Percentiles rank a stretch among this genome's conserved stretches.
Evolutionary conservation across 306 rosid species (phyloP).

Genomic region (Nissolia schottii): DNA sequence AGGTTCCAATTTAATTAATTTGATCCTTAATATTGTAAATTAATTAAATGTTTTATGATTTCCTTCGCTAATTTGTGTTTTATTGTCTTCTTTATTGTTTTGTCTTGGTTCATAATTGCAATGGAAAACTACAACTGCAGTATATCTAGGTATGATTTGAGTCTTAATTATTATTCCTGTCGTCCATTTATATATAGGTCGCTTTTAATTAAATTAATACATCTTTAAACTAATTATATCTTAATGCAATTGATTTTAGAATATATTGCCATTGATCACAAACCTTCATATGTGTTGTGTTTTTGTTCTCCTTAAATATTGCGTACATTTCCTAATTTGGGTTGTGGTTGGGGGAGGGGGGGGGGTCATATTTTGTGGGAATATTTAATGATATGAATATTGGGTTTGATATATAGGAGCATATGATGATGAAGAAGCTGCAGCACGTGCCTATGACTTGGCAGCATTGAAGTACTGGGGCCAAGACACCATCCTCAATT

Average conservation of each 20-base stretch:
- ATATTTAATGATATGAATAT: not conserved
- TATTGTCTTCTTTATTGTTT: not conserved
- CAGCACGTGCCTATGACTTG: slow-evolving; percentile 98
- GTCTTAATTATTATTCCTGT: not conserved
- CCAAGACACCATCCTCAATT: slow-evolving; percentile 74
- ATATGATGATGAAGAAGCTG: slow-evolving; percentile 87
- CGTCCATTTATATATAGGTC: not conserved
- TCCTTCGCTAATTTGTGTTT: not conserved
- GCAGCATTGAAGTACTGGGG: slow-evolving; percentile 99
- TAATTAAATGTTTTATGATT: not conserved
- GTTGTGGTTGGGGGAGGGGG: not conserved
- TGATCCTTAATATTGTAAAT: not conserved
- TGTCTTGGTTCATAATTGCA: not conserved
- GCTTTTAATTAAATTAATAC: too few species aligned
- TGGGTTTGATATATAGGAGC: slow-evolving; percentile 74
- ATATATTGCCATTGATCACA: not conserved
- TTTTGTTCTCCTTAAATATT: too few species aligned
- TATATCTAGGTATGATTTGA: slow-evolving; percentile 67
- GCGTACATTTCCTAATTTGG: not conserved
- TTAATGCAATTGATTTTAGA: too few species aligned
- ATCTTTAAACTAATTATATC: too few species aligned
- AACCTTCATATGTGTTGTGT: not conserved
- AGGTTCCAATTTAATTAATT: slow-evolving; percentile 38
- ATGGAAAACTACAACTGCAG: slow-evolving; percentile 43
- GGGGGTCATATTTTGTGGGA: not conserved